phyloP scores from a whole-genome alignment of 2,329 filamentous ascomycete genomes.

The Scopulariopsis brevicaulis region DNA sequence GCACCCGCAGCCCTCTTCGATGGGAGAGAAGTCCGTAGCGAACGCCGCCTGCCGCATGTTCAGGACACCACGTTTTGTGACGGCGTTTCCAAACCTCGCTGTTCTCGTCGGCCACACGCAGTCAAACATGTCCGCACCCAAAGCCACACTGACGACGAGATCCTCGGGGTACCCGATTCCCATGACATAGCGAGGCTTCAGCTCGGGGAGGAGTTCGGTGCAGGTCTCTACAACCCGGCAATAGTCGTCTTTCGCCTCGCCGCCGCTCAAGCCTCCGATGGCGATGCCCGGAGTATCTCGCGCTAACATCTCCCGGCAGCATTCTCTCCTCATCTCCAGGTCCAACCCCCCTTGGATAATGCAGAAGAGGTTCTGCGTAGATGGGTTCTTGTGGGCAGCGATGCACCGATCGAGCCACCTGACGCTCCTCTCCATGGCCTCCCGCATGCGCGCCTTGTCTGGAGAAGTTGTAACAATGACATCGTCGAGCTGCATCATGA shows the following conservation, averaged over 20 bases:
- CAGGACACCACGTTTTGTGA: constrained; percentile 70
- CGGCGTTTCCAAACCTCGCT: constrained; percentile 88
- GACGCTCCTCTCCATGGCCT: constrained; percentile 90
- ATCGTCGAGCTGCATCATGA: constrained; percentile 99
- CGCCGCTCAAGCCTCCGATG: constrained; percentile 88
- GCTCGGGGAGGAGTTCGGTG: constrained; percentile 70
- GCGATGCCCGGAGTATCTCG: constrained; percentile 92
- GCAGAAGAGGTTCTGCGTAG: constrained; percentile 87
- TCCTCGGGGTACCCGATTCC: constrained; percentile 97
- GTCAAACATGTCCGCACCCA: constrained; percentile 98
- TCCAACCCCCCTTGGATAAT: constrained; percentile 97
- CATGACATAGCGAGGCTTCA: constrained; percentile 99
- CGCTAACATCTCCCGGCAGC: constrained; percentile 76
- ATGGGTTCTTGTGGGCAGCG: constrained; percentile 72
- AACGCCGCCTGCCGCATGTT: constrained; percentile 72
- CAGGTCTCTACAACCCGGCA: constrained; percentile 84
- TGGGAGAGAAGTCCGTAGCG: constrained; percentile 67
- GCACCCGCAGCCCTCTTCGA: constrained; percentile 77
- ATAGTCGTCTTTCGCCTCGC: constrained; percentile 87
- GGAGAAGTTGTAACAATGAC: constrained; percentile 94
- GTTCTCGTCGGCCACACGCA: constrained; percentile 98
- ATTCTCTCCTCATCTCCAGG: constrained; percentile 71
- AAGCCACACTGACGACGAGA: constrained; percentile 80
- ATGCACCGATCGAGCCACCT: constrained; percentile 96
- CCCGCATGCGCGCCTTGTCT: constrained; percentile 74